These are phyloP conservation scores for Ophiorrhiza pumila DNA, from an alignment of 257 asterid species.

Conservation along the genomic window DNA sequence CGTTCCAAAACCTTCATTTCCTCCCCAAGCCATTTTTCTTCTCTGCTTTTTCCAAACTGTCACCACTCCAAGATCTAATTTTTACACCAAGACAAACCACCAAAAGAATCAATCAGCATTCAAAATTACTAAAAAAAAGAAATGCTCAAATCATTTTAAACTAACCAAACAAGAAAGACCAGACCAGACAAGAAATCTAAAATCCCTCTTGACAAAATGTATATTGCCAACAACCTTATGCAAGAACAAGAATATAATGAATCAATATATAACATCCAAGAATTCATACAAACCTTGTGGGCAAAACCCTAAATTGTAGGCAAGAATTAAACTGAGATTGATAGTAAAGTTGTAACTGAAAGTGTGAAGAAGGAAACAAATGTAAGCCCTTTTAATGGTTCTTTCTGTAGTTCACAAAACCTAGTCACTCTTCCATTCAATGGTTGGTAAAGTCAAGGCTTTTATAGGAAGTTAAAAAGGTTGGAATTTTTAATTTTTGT, in stretches of 20 bases:
- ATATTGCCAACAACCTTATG: too few species aligned
- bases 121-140: background rate
- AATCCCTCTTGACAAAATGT: background rate
- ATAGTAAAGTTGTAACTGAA: constrained; percentile 26
- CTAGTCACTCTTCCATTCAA: background rate
- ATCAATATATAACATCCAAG: too few species aligned
- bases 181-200: background rate
- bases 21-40: constrained; percentile 23
- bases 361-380: constrained; percentile 29
- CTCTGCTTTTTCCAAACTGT: background rate
- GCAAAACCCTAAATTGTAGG: constrained; percentile 29
- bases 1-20: constrained; percentile 30
- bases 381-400: background rate
- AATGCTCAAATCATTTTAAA: background rate
- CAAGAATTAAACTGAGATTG: constrained; percentile 35
- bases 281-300: background rate
- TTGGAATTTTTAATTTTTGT: too few species aligned
- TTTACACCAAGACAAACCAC: constrained; percentile 8
- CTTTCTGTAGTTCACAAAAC: background rate
- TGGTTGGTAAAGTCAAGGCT: background rate
- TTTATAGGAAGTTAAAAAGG: constrained; percentile 3
- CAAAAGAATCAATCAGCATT: constrained; percentile 13
- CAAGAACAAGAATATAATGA: too few species aligned
- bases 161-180: background rate
- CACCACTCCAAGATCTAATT: constrained; percentile 23